Conservation (phyloP, 2,329 filamentous ascomycete genomes). For the Diaporthe humulicola region DNA sequence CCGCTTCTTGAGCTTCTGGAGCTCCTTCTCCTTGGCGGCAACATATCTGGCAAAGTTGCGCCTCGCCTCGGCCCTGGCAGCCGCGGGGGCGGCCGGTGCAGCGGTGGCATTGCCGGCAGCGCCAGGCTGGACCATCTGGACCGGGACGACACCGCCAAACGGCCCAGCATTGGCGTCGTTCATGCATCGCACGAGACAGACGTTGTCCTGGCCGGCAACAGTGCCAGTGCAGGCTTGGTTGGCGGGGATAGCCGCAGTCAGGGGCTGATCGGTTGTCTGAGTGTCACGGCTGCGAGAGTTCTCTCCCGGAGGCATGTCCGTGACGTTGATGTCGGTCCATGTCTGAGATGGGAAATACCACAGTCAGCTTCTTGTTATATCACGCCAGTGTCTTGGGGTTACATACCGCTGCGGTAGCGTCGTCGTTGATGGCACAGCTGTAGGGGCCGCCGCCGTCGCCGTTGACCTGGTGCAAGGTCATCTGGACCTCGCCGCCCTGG, state of each 20-base stretch:
- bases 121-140: slow-evolving; percentile 46
- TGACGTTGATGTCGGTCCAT: slow-evolving; percentile 68
- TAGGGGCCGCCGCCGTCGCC: slow-evolving; percentile 76
- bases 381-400: not conserved
- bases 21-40: slow-evolving; percentile 24
- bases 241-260: slow-evolving; percentile 66
- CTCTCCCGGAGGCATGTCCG: slow-evolving; percentile 64
- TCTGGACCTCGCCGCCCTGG: slow-evolving; percentile 67
- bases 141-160: slow-evolving; percentile 63
- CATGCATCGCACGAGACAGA: slow-evolving; percentile 74
- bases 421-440: slow-evolving; percentile 73
- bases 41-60: slow-evolving; percentile 25
- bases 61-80: slow-evolving; percentile 14
- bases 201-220: slow-evolving; percentile 69
- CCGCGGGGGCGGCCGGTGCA: slow-evolving; percentile 33
- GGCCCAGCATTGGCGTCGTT: slow-evolving; percentile 72
- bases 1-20: slow-evolving; percentile 28
- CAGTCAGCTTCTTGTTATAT: not conserved
- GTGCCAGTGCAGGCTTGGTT: slow-evolving; percentile 70
- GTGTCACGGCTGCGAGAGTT: slow-evolving; percentile 59
- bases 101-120: slow-evolving; percentile 29
- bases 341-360: slow-evolving; percentile 43
- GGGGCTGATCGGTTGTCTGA: slow-evolving; percentile 55
- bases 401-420: slow-evolving; percentile 61
- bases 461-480: slow-evolving; percentile 78